Evolutionary conservation across 192 early-diverging fungal genomes (phyloP).

Genomic region (Coemansia sp.): DNA sequence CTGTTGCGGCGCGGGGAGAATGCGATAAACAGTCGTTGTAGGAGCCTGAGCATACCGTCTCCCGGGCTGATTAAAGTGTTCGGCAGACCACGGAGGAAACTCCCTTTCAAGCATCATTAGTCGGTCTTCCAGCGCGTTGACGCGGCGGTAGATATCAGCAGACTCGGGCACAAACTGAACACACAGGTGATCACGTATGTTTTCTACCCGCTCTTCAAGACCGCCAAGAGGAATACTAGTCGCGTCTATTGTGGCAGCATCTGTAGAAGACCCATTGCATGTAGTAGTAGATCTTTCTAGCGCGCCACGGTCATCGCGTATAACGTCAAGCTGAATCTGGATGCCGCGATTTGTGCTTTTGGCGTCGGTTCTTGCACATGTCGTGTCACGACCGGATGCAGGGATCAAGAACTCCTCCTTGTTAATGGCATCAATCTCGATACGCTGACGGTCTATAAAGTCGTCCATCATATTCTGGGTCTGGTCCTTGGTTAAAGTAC

Average conservation of each 20-base stretch:
- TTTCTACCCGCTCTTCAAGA: conserved; percentile 57
- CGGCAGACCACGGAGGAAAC: conserved; percentile 74
- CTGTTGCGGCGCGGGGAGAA: conserved; percentile 14
- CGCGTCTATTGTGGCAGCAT: conserved; percentile 3
- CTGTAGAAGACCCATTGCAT: neutral
- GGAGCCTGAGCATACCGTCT: conserved; percentile 35
- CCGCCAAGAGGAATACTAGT: conserved; percentile 24
- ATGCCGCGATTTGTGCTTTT: conserved; percentile 70
- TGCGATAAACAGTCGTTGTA: conserved; percentile 32
- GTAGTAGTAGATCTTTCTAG: conserved; percentile 55
- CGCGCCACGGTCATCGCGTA: conserved; percentile 64
- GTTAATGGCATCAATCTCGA: conserved; percentile 63
- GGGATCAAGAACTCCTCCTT: conserved; percentile 59
- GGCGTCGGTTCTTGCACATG: conserved; percentile 72
- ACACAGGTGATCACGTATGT: conserved; percentile 72
- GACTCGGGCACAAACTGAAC: conserved; percentile 57
- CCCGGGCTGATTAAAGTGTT: conserved; percentile 65
- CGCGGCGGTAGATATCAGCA: conserved; percentile 43
- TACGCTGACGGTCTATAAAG: conserved; percentile 56
- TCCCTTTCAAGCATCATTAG: conserved; percentile 73
- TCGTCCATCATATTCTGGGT: conserved; percentile 53
- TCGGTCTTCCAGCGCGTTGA: conserved; percentile 73
- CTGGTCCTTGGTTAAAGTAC: conserved; percentile 39
- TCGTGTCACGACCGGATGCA: conserved; percentile 8
- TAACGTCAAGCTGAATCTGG: conserved; percentile 72